Base-by-base conservation (phyloP, 768 basidiomycete genomes). In the Sarcodon aspratus region DNA sequence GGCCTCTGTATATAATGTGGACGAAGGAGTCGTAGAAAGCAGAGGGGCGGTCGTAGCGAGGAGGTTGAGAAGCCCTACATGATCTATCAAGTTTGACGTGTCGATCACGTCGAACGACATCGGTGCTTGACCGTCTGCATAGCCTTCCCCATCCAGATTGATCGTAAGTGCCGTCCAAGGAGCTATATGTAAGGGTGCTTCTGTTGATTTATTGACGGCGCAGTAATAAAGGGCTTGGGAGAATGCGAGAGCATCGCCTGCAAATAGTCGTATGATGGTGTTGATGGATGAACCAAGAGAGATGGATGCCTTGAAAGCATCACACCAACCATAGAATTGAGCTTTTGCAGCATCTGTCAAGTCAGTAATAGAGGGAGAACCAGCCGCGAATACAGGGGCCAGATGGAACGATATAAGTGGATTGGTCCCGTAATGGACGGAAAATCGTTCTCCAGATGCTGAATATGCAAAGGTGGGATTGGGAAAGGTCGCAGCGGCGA, bases 31-130 rank as follows among this genome's bases (percentile, higher is more conserved):
- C 11, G 11, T 35, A 9, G 33, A 40, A 9, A 59, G 47, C 7
- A 59, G 46, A 12, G 58, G 58, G 11, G 31, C 15, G 3, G 58
- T 36, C 4, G 54, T 47, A 32, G 53, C 18, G 13, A 59, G 46
- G 44, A 59, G 34, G 34, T 59, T 59, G 40, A 59, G 45, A 6
- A 53, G 32, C 0, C 58, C 58, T 18, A 59, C 45, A 42, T 55
- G 53, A 48, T 59, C 58, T 17, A 32, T 40, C 9, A 59, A 48
- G 48, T 55, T 59, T 15, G 58, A 59, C 12, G 55, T 55, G 21
- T 59, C 58, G 43, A 59, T 57, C 10, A 57, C 53, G 36, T 59
- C 40, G 49, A 59, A 59, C n/a, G 44, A 33, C 15, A 44, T 42
- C 3, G 58, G 58, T 6, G 53, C 53, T n/a, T n/a, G n/a, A 15